Percentiles rank a stretch among this genome's conserved stretches.
Evolutionary conservation across 2,329 filamentous ascomycete species (phyloP).

Genomic region (Trichoderma semiorbis): DNA sequence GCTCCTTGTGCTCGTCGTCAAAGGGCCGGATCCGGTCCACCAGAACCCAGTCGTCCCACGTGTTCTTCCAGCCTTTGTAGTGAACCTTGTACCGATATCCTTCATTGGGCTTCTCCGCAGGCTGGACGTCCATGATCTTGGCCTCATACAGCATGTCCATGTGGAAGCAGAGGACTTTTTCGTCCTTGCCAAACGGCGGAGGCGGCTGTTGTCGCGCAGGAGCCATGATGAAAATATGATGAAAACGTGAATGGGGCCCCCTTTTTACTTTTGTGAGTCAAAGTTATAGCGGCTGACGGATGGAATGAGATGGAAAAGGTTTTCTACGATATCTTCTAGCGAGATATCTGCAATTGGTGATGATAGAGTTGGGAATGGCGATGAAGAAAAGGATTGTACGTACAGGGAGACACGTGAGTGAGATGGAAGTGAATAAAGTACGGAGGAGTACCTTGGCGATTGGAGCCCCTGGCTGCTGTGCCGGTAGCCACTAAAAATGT

Average conservation of each 20-base stretch:
- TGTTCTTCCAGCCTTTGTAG: conserved; percentile 99
- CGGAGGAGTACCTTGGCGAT: neutral
- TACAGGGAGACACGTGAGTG: conserved; percentile 16
- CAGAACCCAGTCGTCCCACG: conserved; percentile 98
- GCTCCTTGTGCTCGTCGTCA: conserved; percentile 89
- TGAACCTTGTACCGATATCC: conserved; percentile 88
- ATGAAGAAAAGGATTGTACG: neutral
- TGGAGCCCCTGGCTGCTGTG: neutral
- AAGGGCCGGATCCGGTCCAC: conserved; percentile 92
- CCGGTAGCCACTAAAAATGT: neutral
- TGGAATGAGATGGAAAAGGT: neutral
- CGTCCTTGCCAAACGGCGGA: conserved; percentile 67
- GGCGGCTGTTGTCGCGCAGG: conserved; percentile 40
- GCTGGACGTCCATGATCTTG: conserved; percentile 80
- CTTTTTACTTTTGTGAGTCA: neutral
- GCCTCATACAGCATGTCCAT: conserved; percentile 97
- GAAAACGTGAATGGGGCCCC: neutral
- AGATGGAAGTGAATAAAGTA: conserved; percentile 12
- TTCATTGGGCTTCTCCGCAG: conserved; percentile 63
- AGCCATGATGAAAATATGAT: conserved; percentile 34
- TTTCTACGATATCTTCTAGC: neutral
- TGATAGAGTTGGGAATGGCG: neutral
- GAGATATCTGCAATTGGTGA: neutral
- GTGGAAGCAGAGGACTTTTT: conserved; percentile 95
- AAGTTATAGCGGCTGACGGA: neutral